Evolutionary conservation across 495 filamentous ascomycete genomes (phyloP), one percentile per base, ranked within the genome.

Genomic region (Chaetomium tenue): DNA sequence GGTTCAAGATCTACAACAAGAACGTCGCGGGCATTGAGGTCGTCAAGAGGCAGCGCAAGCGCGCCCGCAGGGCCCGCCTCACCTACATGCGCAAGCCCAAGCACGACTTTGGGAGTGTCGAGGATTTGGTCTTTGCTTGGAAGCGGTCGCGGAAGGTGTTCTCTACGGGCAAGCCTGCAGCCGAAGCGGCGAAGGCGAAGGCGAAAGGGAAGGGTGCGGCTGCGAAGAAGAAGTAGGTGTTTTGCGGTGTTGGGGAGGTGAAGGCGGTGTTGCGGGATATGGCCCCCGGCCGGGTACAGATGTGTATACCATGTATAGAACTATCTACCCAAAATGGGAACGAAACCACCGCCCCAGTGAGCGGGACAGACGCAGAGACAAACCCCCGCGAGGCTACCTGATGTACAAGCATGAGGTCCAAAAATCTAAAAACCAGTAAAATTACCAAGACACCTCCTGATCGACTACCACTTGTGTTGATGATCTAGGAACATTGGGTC

Each of bases 11-110:
- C 57, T 98, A 91, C 79, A 88, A 83, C 66, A 92, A 92, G 64
- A 91, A 90, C 74, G 88, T 98, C 56, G 84, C 89, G 70, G 90
- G 90, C 63, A 89, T 99, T 70, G 95, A 99, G 79, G 88, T 99
- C 67, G 90, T 98, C 75, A 89, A 96, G 86, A 83, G 93, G 59
- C 82, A 83, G 60, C 81, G 83, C 76, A 92, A 90, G 87, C 84
- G 91, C 76, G 90, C 91, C 61, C 89, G 94, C 73, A 87, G 95
- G 72, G 94, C 93, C 23, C 82, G 91, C 65, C 82, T 98, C 74
- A 96, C 89, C 70, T 97, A 94, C 78, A 88, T 99, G 89, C 84
- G 94, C 80, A 84, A 85, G 77, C 87, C 87, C 25, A 79, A 80
- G 74, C 77, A 79, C 65, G 78, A 80, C 64, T 73, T 79, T 72